Conservation (phyloP, 805 yeast genomes). For the Candida taoyuanica region DNA sequence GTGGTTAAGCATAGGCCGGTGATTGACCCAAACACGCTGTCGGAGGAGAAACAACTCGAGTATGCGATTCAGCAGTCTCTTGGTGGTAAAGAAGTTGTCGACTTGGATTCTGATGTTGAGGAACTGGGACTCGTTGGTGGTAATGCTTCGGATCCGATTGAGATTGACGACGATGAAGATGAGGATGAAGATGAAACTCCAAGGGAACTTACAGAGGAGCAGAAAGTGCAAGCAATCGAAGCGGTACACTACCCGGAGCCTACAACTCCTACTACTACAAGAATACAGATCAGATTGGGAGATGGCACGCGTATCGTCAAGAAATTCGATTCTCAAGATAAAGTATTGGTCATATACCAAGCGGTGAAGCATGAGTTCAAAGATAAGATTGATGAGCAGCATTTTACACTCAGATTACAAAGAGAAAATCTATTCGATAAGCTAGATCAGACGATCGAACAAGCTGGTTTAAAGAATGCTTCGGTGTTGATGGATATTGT, state of each 20-base stretch:
- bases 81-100: slow-evolving; percentile 1
- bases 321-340: slow-evolving; percentile 55
- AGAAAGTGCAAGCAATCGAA: slow-evolving; percentile 44
- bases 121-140: slow-evolving; percentile 22
- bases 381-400: slow-evolving; percentile 35
- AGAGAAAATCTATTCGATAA: slow-evolving; percentile 52
- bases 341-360: slow-evolving; percentile 56
- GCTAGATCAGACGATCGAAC: slow-evolving; percentile 56
- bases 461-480: slow-evolving; percentile 79
- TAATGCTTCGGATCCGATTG: slow-evolving; percentile 19
- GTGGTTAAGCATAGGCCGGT: slow-evolving; percentile 53
- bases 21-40: slow-evolving; percentile 57
- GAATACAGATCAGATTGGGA: slow-evolving; percentile 85
- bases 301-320: slow-evolving; percentile 81
- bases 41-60: slow-evolving; percentile 83
- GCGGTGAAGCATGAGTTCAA: slow-evolving; percentile 55
- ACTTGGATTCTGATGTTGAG: slow-evolving; percentile 21
- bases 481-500: slow-evolving; percentile 35
- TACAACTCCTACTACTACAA: slow-evolving; percentile 32
- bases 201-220: slow-evolving; percentile 32
- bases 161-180: slow-evolving; percentile 21
- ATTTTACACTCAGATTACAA: slow-evolving; percentile 39
- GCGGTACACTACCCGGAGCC: slow-evolving; percentile 64
- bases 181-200: slow-evolving; percentile 7
- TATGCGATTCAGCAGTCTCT: slow-evolving; percentile 69